Conservation (phyloP, 495 filamentous ascomycete genomes). For the Aspergillus bertholletiae region DNA sequence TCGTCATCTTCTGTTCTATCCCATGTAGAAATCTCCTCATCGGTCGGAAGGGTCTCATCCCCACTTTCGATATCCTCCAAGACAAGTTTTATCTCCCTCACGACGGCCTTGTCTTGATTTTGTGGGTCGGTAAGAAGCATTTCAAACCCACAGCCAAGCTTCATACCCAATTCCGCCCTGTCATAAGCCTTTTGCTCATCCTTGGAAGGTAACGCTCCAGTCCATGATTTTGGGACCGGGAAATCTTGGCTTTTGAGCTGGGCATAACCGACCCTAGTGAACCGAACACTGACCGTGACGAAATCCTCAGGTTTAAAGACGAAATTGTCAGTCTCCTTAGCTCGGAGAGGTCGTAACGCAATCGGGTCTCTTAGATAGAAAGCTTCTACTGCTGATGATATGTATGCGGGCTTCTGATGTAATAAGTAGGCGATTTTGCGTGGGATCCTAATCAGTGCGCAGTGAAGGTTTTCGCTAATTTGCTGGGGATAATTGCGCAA, state of each 20-base stretch:
- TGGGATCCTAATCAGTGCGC: conserved; percentile 67
- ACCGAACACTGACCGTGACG: conserved; percentile 71
- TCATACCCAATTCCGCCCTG: conserved; percentile 78
- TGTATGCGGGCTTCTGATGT: conserved; percentile 63
- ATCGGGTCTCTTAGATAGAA: conserved; percentile 92
- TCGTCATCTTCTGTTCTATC: conserved; percentile 69
- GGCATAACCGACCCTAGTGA: conserved; percentile 86
- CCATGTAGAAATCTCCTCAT: conserved; percentile 73
- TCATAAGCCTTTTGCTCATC: conserved; percentile 36
- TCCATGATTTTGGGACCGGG: conserved; percentile 61
- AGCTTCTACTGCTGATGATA: conserved; percentile 81
- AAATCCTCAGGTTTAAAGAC: conserved; percentile 72
- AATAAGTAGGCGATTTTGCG: conserved; percentile 80
- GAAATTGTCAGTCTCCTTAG: conserved; percentile 40
- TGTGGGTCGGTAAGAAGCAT: conserved; percentile 70
- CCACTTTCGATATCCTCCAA: conserved; percentile 68
- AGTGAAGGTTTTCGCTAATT: conserved; percentile 68
- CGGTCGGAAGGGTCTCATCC: conserved; percentile 60
- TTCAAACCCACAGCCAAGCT: conserved; percentile 85
- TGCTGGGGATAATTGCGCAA: conserved; percentile 75
- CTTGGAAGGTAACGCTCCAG: conserved; percentile 29
- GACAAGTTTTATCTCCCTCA: conserved; percentile 69
- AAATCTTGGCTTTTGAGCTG: conserved; percentile 93
- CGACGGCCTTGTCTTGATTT: conserved; percentile 58
- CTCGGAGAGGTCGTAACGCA: conserved; percentile 63